Evolutionary conservation across 23 red algal genomes (phyloP).

Genomic region (Gracilaria domingensis): DNA sequence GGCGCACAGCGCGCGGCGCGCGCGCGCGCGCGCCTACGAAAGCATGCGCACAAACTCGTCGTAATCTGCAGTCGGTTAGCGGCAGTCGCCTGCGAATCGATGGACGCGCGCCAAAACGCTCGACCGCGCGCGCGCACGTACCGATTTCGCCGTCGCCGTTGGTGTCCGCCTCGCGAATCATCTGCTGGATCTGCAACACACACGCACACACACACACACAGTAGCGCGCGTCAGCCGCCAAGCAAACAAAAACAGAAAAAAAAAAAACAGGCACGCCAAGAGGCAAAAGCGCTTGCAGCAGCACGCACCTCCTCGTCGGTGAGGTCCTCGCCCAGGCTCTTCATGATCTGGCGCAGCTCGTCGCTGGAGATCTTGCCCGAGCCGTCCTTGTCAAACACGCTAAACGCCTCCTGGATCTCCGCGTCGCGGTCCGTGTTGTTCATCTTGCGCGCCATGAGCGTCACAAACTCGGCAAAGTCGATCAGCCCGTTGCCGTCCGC

Average conservation of each 20-base stretch:
- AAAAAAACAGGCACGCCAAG: neutral
- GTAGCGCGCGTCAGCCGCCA: neutral
- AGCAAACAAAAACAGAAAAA: neutral
- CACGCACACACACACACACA: neutral
- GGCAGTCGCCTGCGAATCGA: neutral
- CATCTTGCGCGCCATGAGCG: slow-evolving; percentile 94
- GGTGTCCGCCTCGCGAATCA: slow-evolving; percentile 91
- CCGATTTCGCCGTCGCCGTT: slow-evolving; percentile 89
- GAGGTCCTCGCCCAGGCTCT: slow-evolving; percentile 89
- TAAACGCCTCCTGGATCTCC: slow-evolving; percentile 91
- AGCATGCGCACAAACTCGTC: slow-evolving; percentile 77
- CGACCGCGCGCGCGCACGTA: neutral
- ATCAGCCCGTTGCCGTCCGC: slow-evolving; percentile 94
- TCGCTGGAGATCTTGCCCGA: slow-evolving; percentile 90
- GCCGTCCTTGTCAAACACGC: slow-evolving; percentile 97
- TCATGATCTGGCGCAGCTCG: slow-evolving; percentile 94
- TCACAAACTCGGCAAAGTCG: slow-evolving; percentile 96
- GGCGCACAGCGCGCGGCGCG: too few relatives aligned
- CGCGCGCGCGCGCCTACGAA: slow-evolving; percentile 15
- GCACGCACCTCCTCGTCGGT: slow-evolving; percentile 93
- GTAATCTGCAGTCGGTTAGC: slow-evolving; percentile 12
- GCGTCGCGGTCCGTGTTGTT: slow-evolving; percentile 82
- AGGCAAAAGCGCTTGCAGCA: too few relatives aligned
- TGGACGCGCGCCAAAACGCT: neutral
- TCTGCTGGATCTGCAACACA: slow-evolving; percentile 73